phyloP scores from a whole-genome alignment of 2,329 filamentous ascomycete species.

The Fusarium sp. region DNA sequence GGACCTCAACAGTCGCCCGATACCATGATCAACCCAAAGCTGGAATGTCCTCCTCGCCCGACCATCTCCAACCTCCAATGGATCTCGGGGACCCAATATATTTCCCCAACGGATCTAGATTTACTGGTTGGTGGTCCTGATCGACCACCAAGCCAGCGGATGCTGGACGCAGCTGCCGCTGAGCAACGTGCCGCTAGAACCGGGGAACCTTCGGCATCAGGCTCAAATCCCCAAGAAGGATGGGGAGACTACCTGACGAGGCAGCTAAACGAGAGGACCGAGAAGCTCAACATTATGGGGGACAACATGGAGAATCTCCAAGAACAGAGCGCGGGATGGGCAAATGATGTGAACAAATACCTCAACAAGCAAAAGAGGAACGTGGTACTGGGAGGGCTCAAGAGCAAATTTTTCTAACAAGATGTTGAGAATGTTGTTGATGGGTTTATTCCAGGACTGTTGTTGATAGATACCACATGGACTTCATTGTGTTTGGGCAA shows the following conservation, averaged over 20 bases:
- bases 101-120: slow-evolving; percentile 89
- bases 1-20: slow-evolving; percentile 74
- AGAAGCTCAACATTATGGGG: slow-evolving; percentile 84
- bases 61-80: slow-evolving; percentile 97
- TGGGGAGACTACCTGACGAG: slow-evolving; percentile 86
- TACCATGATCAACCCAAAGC: slow-evolving; percentile 81
- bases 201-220: slow-evolving; percentile 46
- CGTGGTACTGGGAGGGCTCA: slow-evolving; percentile 77
- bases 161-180: slow-evolving; percentile 82
- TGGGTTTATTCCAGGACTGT: slow-evolving; percentile 1
- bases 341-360: slow-evolving; percentile 89
- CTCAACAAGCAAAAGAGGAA: slow-evolving; percentile 89
- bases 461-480: slow-evolving; percentile 25
- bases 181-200: slow-evolving; percentile 73
- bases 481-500: not conserved
- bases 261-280: slow-evolving; percentile 90
- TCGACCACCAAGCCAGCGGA: slow-evolving; percentile 87
- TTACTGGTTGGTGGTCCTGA: slow-evolving; percentile 90
- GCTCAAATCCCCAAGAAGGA: slow-evolving; percentile 64
- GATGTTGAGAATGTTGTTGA: not conserved
- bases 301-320: slow-evolving; percentile 88
- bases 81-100: slow-evolving; percentile 94
- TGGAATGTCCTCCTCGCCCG: slow-evolving; percentile 81
- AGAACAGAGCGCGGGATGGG: slow-evolving; percentile 84
- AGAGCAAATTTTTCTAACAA: slow-evolving; percentile 66